Percentiles rank a stretch among this genome's conserved stretches.
Evolutionary conservation across 306 rosid genomes (phyloP).

Genomic region (Cyclanthera cordifolia): DNA sequence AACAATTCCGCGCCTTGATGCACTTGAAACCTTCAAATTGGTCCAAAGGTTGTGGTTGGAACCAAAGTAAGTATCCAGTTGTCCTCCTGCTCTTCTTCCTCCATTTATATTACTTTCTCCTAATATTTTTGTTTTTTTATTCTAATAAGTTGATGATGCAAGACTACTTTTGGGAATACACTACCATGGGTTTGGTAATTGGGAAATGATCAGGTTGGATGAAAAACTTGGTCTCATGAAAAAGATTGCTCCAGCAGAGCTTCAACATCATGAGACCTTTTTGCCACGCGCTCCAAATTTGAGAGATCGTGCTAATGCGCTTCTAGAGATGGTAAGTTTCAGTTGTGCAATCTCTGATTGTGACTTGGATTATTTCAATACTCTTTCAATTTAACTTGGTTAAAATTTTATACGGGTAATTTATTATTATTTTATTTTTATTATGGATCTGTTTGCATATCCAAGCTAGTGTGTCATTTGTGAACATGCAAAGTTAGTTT

Average conservation of each 20-base stretch:
- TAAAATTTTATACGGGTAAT: not conserved
- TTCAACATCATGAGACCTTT: constrained; percentile 97
- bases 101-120: not conserved
- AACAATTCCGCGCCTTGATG: constrained; percentile 71
- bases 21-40: constrained; percentile 92
- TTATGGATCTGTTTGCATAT: not conserved
- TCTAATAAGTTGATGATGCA: constrained; percentile 91
- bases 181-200: constrained; percentile 91
- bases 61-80: constrained; percentile 64
- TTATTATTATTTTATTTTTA: not conserved
- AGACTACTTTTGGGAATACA: constrained; percentile 88
- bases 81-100: not conserved
- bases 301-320: constrained; percentile 96
- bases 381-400: not conserved
- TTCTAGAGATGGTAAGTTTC: constrained; percentile 74
- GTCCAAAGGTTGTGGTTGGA: constrained; percentile 99
- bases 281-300: constrained; percentile 97
- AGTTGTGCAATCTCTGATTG: constrained; percentile 2
- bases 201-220: constrained; percentile 92
- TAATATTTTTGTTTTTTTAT: constrained; percentile 7
- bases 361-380: not conserved
- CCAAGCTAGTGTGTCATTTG: not conserved
- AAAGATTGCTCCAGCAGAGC: constrained; percentile 97
- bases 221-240: constrained; percentile 83
- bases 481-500: not conserved